A percentile compares a stretch with the other conserved stretches of the same genome.
phyloP scores from a whole-genome alignment of 202 grass and related monocot genomes.

The Musa balbisiana region DNA sequence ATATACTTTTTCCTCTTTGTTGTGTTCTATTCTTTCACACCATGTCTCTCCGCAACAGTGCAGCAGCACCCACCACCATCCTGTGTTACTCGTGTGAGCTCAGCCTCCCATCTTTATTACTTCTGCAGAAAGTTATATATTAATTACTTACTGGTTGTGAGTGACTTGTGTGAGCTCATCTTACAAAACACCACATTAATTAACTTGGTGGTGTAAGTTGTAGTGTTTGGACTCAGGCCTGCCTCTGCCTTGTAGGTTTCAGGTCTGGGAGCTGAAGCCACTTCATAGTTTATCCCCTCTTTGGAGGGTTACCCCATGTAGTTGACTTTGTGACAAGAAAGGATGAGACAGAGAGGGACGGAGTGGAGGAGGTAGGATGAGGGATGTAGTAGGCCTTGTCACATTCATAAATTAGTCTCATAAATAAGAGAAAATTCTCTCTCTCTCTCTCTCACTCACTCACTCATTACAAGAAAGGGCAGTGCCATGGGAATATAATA shows the following conservation, averaged over 20 bases:
- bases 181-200: too few species aligned
- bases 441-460: too few species aligned
- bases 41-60: conserved; percentile 4
- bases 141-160: too few species aligned
- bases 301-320: conserved; percentile 14
- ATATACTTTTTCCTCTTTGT: conserved; percentile 12
- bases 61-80: conserved; percentile 1
- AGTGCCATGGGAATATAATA: background rate
- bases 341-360: background rate
- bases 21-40: conserved; percentile 13
- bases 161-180: too few species aligned
- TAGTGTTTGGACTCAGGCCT: background rate
- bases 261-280: background rate
- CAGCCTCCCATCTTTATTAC: too few species aligned
- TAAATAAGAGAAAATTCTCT: background rate
- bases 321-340: conserved; percentile 35
- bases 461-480: too few species aligned
- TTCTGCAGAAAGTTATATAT: too few species aligned
- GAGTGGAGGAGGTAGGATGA: background rate
- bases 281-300: conserved; percentile 16
- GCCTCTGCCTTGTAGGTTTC: background rate
- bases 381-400: background rate
- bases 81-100: background rate
- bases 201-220: too few species aligned
- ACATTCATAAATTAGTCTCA: conserved; percentile 11